phyloP scores from a whole-genome alignment of 306 rosid genomes.

The Canavalia ensiformis region DNA sequence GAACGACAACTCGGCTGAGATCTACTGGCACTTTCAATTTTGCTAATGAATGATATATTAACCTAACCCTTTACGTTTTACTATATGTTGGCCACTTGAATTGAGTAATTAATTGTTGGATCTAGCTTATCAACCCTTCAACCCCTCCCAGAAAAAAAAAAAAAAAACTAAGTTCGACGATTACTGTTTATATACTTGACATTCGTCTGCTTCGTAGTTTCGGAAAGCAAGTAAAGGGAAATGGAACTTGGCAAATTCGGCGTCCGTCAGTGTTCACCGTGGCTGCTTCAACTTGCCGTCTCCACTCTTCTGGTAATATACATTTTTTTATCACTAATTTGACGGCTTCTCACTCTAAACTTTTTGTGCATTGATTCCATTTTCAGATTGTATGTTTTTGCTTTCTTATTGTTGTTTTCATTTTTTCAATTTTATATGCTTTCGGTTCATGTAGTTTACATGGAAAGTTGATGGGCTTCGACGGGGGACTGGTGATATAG shows the following conservation, averaged over 20 bases:
- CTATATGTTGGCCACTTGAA: not conserved
- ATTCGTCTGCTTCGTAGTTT: not conserved
- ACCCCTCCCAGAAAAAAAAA: too few species aligned
- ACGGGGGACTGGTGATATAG: not conserved
- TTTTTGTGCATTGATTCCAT: not conserved
- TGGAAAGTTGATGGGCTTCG: not conserved
- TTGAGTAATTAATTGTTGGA: conserved; percentile 31
- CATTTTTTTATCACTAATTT: not conserved
- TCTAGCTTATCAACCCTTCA: conserved; percentile 27
- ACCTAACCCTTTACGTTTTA: not conserved
- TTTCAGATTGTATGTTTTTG: not conserved
- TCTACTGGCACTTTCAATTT: conserved; percentile 19
- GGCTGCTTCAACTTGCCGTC: conserved; percentile 41
- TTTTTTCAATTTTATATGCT: not conserved
- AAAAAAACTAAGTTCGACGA: too few species aligned
- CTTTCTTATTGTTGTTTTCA: not conserved
- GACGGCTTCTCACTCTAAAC: not conserved
- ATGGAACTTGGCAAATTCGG: conserved; percentile 49
- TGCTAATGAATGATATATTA: not conserved
- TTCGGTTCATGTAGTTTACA: not conserved
- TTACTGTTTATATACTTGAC: not conserved
- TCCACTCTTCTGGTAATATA: conserved; percentile 49
- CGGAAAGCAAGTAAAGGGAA: conserved; percentile 9
- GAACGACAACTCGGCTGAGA: conserved; percentile 18
- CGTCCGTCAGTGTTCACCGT: conserved; percentile 4